phyloP scores from a whole-genome alignment of 768 basidiomycete genomes.

The Filobasidium wieringae region DNA sequence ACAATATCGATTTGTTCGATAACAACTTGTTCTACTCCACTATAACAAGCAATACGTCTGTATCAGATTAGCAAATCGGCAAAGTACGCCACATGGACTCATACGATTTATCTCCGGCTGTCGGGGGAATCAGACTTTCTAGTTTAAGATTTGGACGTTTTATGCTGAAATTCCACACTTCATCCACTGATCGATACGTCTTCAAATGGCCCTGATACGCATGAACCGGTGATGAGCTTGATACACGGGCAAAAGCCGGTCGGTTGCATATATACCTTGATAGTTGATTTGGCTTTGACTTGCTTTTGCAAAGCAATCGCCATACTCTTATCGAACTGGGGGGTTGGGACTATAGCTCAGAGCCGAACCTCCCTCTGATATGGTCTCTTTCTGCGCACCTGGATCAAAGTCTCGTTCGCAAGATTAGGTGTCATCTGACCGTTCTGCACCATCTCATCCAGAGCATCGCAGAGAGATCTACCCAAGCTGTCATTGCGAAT shows the following conservation, averaged over 20 bases:
- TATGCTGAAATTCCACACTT: slow-evolving; percentile 96
- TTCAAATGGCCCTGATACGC: slow-evolving; percentile 65
- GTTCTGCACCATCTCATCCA: slow-evolving; percentile 94
- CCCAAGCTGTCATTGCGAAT: slow-evolving; percentile 56
- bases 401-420: slow-evolving; percentile 96
- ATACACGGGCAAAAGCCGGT: neutral
- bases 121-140: slow-evolving; percentile 44
- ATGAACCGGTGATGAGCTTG: neutral
- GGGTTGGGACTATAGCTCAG: neutral
- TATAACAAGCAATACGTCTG: slow-evolving; percentile 13
- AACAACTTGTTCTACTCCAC: slow-evolving; percentile 37
- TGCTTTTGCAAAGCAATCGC: slow-evolving; percentile 85
- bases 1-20: slow-evolving; percentile 83
- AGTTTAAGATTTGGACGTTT: slow-evolving; percentile 89
- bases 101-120: slow-evolving; percentile 15
- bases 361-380: neutral
- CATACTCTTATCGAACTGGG: slow-evolving; percentile 88
- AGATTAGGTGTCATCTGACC: slow-evolving; percentile 94
- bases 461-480: slow-evolving; percentile 90
- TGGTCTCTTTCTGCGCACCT: slow-evolving; percentile 47
- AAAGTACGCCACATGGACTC: neutral
- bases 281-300: slow-evolving; percentile 85
- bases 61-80: neutral
- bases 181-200: slow-evolving; percentile 48
- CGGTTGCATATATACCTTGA: slow-evolving; percentile 52